phyloP scores from a whole-genome alignment of 805 yeast species.

The Schizosaccharomyces lindneri region DNA sequence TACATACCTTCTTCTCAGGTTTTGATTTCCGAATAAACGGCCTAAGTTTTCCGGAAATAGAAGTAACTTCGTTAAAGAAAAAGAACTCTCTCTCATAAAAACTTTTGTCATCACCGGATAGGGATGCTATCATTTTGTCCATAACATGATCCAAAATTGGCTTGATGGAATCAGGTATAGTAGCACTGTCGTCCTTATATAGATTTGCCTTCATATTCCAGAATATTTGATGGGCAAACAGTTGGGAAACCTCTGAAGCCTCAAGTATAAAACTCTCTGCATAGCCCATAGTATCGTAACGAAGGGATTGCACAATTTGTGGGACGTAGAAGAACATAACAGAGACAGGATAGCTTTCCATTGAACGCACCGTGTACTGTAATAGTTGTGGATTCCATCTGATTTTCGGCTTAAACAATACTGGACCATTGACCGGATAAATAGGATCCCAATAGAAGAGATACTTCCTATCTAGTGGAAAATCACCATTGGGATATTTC shows the following conservation, averaged over 20 bases:
- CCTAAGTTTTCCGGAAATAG: conserved; percentile 79
- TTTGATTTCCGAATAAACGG: conserved; percentile 84
- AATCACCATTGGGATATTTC: conserved; percentile 7
- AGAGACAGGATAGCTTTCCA: conserved; percentile 69
- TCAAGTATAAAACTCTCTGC: conserved; percentile 74
- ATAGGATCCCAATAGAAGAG: conserved; percentile 46
- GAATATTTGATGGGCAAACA: conserved; percentile 90
- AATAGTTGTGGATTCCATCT: conserved; percentile 39
- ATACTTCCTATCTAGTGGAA: conserved; percentile 6
- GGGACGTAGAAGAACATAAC: conserved; percentile 91
- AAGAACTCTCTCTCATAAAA: conserved; percentile 67
- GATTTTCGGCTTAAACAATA: conserved; percentile 52
- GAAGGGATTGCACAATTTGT: conserved; percentile 77
- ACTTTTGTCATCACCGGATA: conserved; percentile 31
- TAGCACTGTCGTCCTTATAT: conserved; percentile 69
- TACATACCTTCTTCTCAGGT: conserved; percentile 60
- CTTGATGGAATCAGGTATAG: conserved; percentile 53
- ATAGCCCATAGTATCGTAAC: conserved; percentile 64
- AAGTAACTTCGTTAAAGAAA: conserved; percentile 76
- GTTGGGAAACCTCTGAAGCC: conserved; percentile 69
- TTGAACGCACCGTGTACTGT: conserved; percentile 75
- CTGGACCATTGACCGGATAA: conserved; percentile 66
- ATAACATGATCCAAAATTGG: conserved; percentile 60
- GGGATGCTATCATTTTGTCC: conserved; percentile 33
- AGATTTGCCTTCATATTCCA: conserved; percentile 95